Evolutionary conservation across 2,329 filamentous ascomycete genomes (phyloP), one percentile per base, ranked within the genome.

Genomic region (Apiospora arundinis): DNA sequence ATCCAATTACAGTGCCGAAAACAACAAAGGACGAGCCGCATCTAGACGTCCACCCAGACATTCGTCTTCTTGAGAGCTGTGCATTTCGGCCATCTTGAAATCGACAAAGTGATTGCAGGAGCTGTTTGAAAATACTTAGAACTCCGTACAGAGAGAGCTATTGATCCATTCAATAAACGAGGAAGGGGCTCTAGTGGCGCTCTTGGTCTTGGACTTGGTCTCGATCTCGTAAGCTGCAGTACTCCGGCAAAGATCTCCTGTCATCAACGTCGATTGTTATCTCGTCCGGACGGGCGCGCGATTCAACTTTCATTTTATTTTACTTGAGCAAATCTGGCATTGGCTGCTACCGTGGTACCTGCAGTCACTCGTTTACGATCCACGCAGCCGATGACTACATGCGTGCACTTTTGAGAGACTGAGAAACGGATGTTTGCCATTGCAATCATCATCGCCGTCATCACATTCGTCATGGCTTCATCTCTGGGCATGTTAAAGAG

Each of bases 401-500:
- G 52, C 52, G 28, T 63, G 32, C 56, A 63, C 56, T 40, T 2
- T 32, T 28, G 25, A 32, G 11, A 56, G 25, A 23, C 4, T 63
- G 56, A 25, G 25, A 14, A 7, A 52, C 52, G 52, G 12, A 63
- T 63, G 56, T 63, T 63, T 63, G 32, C 21, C 8, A n/a, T 63
- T 21, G 32, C 56, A 63, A 63, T 63, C 56, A 63, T n/a, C 37
- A 40, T 63, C 56, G 32, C 56, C 56, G 37, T 63, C 56, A n/a
- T 63, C 32, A 40, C 21, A 32, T 21, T 40, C 56, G 9, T 40
- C 56, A 63, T 63, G 56, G 56, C 56, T 40, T 63, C 56, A 32
- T 63, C 56, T 37, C 9, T 63, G 48, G 76, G 77, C 16, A 74
- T 77, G 52, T 84, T 88, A 73, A 87, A 86, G 75, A 83, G 82